Conservation (phyloP, 768 basidiomycete species). For the Lactarius pseudohatsudake region DNA sequence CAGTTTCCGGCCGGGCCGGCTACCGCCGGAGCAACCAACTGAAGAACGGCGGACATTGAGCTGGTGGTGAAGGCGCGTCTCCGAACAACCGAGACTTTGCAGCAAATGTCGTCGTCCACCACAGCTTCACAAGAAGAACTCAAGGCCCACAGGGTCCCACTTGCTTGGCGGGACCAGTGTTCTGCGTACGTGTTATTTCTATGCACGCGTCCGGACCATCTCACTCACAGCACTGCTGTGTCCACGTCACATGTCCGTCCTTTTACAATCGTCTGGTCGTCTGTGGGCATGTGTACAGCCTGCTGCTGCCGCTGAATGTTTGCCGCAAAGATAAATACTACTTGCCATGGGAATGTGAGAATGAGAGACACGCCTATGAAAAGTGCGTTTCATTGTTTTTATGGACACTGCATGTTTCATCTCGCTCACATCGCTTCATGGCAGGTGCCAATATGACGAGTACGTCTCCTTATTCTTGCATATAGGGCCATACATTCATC, state of each 20-base stretch:
- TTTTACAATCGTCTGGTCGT: slow-evolving; percentile 4
- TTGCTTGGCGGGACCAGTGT: slow-evolving; percentile 87
- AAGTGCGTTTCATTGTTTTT: slow-evolving; percentile 50
- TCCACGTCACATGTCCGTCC: slow-evolving; percentile 3
- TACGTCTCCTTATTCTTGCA: slow-evolving; percentile 35
- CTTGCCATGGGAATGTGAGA: slow-evolving; percentile 91
- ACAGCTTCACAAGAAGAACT: slow-evolving; percentile 84
- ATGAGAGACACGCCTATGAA: slow-evolving; percentile 84
- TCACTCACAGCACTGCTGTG: neutral
- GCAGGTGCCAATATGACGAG: slow-evolving; percentile 95
- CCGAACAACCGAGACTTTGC: neutral
- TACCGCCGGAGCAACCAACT: neutral
- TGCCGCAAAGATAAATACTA: slow-evolving; percentile 79
- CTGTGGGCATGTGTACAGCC: slow-evolving; percentile 42
- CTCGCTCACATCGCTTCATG: slow-evolving; percentile 1
- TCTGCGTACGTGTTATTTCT: slow-evolving; percentile 66
- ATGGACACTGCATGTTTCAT: neutral
- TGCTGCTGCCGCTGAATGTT: slow-evolving; percentile 83
- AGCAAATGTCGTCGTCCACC: slow-evolving; percentile 63
- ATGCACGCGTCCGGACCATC: neutral
- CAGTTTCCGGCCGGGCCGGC: neutral
- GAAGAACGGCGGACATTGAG: slow-evolving; percentile 32
- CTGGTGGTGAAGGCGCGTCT: neutral
- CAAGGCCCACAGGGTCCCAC: slow-evolving; percentile 69
- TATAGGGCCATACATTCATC: slow-evolving; percentile 2